A percentile compares a stretch with the other conserved stretches of the same genome.
Conservation (phyloP, 1,284 basidiomycete genomes). For the Sporisorium exsertum region DNA sequence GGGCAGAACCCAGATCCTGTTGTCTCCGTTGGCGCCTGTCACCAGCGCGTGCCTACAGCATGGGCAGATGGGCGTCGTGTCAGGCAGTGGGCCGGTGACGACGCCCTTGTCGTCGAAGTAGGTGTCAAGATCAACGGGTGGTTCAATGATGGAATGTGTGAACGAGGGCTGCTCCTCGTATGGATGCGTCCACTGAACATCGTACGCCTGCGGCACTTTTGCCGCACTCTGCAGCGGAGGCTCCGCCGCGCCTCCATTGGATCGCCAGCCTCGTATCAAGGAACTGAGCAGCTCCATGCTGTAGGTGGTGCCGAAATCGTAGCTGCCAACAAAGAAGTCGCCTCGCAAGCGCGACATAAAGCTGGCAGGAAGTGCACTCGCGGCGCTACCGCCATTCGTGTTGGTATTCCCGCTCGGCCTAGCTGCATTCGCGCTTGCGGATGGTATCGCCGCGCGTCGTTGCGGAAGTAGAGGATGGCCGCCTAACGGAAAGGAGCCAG, state of each 20-base stretch:
- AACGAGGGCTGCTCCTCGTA: constrained; percentile 36
- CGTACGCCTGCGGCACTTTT: constrained; percentile 42
- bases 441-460: constrained; percentile 28
- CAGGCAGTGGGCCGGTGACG: constrained; percentile 56
- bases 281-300: constrained; percentile 32
- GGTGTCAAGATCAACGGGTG: constrained; percentile 62
- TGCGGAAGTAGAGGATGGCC: constrained; percentile 25
- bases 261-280: constrained; percentile 19
- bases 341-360: constrained; percentile 20
- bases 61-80: constrained; percentile 64
- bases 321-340: constrained; percentile 17
- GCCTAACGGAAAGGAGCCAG: constrained; percentile 17
- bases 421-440: constrained; percentile 19
- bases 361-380: background rate
- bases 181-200: constrained; percentile 56
- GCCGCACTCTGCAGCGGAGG: constrained; percentile 19
- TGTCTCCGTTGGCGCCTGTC: constrained; percentile 50
- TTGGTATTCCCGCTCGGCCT: constrained; percentile 9
- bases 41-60: constrained; percentile 56
- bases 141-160: constrained; percentile 58
- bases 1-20: constrained; percentile 59
- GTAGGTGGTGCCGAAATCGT: constrained; percentile 24
- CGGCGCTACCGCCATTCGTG: background rate
- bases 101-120: constrained; percentile 55
- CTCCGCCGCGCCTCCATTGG: constrained; percentile 2